Evolutionary conservation across 257 asterid genomes (phyloP).

Genomic region (Coffea canephora): DNA sequence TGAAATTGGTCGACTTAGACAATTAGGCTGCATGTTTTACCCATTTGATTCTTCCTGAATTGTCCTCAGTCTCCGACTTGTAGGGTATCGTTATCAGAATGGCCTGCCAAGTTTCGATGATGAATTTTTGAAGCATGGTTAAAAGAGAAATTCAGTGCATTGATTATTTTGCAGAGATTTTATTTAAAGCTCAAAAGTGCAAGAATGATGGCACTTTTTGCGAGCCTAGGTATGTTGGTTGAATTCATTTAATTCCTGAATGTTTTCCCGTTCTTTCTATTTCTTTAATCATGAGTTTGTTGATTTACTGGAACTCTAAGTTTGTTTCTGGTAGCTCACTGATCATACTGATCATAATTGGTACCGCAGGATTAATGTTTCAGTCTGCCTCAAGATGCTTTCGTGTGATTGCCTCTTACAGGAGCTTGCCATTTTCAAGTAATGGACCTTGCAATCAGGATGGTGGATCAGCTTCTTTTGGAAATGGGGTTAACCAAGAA

Average conservation of each 20-base stretch:
- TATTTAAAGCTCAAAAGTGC: slow-evolving; percentile 15
- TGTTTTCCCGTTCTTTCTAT: background rate
- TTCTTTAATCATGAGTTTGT: background rate
- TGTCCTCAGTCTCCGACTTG: too few species aligned
- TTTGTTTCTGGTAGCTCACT: background rate
- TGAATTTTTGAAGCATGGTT: too few species aligned
- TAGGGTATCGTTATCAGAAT: too few species aligned
- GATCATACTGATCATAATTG: background rate
- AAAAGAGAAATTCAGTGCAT: too few species aligned
- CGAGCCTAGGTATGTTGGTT: slow-evolving; percentile 37
- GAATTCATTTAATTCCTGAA: background rate
- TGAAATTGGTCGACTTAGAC: too few species aligned
- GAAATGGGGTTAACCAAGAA: slow-evolving; percentile 30
- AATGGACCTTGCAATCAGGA: slow-evolving; percentile 37
- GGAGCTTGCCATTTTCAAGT: slow-evolving; percentile 36
- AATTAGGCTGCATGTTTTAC: too few species aligned
- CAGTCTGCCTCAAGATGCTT: slow-evolving; percentile 33
- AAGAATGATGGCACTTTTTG: slow-evolving; percentile 39
- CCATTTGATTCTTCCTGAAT: too few species aligned
- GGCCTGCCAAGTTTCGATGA: too few species aligned
- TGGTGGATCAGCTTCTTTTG: slow-evolving; percentile 29
- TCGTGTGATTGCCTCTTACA: slow-evolving; percentile 18
- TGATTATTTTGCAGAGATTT: background rate
- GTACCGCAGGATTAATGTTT: slow-evolving; percentile 45
- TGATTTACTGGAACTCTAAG: background rate